Conservation (phyloP, 2,329 filamentous ascomycete genomes). For the Fonsecaea erecta region DNA sequence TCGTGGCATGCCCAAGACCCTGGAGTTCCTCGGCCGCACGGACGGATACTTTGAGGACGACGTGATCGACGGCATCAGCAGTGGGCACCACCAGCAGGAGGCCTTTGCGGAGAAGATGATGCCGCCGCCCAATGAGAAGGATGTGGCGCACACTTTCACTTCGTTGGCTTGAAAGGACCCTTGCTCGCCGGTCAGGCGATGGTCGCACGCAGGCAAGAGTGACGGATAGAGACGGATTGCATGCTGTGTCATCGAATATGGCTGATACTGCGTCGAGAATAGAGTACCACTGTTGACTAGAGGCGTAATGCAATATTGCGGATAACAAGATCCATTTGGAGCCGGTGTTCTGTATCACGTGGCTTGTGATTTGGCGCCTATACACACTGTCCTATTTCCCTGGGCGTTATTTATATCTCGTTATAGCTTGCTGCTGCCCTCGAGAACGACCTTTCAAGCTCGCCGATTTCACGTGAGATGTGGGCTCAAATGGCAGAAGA, state of each 20-base stretch:
- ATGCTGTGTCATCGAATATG: neutral
- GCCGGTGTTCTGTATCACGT: too few species aligned
- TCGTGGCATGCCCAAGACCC: neutral
- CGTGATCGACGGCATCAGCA: neutral
- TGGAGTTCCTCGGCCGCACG: neutral
- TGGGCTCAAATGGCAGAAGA: too few species aligned
- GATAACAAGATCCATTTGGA: neutral
- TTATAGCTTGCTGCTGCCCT: too few species aligned
- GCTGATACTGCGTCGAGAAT: neutral
- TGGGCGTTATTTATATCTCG: too few species aligned
- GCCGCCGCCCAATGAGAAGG: neutral
- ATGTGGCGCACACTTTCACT: neutral
- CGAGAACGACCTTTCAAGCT: too few species aligned
- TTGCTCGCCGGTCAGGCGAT: neutral
- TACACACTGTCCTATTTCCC: too few species aligned
- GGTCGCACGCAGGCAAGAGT: neutral
- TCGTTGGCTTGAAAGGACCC: neutral
- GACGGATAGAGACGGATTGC: neutral
- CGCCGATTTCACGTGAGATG: too few species aligned
- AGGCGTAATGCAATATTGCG: neutral
- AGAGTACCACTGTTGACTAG: neutral
- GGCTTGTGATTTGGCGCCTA: too few species aligned
- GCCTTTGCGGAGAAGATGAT: neutral
- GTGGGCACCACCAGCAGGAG: neutral
- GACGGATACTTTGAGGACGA: conserved; percentile 7